Base-by-base conservation (phyloP, 305 asterid genomes). In the Fraxinus greggii region DNA sequence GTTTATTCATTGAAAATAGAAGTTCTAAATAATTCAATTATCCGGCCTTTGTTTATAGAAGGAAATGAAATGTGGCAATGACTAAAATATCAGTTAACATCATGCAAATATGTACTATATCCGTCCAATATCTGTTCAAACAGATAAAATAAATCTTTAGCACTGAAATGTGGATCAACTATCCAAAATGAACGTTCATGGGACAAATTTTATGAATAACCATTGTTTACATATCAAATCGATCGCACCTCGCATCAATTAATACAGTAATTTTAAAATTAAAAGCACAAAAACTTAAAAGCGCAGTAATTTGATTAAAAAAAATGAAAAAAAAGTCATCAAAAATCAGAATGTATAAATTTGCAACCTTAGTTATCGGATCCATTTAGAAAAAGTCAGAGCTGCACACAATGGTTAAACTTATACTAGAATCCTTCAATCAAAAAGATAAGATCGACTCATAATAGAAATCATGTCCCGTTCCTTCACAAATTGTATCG, bases 311-410 rank as follows among this genome's bases (percentile, higher is more conserved):
- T 63, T 63, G 32, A 59, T 23, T 0, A 29, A 63, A 21, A 63
- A 24, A n/a, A n/a, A n/a, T n/a, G n/a, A n/a, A n/a, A 21, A 21
- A 21, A 33, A 29, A 23, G 5, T 23, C 0, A 23, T 61, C 28
- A 61, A 59, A 61, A 61, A 21, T 24, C 29, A 23, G 2, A 1
- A 56, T 54, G 19, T 56, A 70, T 65, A 29, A 48, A 23, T 63
- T 26, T 21, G 72, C 33, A 63, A 63, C 72, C 72, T 63, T 17
- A 24, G 33, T 63, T 63, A 63, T 26, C 86, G 89, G 94, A 92
- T 92, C 93, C 86, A 84, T 75, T 9, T 24, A 38, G 40, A 81
- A 38, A 72, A 80, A 80, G 21, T 75, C 12, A 56, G 7, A 74
- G 69, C 69, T 21, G 12, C 9, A 21, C 8, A 21, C 7, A 7